Evolutionary conservation across 2,329 filamentous ascomycete genomes (phyloP).

Genomic region (Leptosphaerulina australis): DNA sequence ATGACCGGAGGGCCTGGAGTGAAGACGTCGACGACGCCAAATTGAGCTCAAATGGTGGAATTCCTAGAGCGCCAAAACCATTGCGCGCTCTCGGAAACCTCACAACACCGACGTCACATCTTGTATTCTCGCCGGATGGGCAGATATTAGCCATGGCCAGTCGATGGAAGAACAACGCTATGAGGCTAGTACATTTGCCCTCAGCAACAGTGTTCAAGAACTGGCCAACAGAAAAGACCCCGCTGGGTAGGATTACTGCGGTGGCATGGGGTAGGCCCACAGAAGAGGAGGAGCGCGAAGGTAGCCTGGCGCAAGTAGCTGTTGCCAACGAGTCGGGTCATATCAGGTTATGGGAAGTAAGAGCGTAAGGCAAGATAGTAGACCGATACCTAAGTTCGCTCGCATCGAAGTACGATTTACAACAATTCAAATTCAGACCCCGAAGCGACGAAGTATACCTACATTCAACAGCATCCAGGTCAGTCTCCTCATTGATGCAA

Average conservation of each 20-base stretch:
- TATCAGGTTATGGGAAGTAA: conserved; percentile 82
- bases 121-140: conserved; percentile 85
- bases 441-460: too few species aligned
- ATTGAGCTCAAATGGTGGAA: conserved; percentile 48
- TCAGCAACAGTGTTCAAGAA: conserved; percentile 94
- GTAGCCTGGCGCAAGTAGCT: conserved; percentile 64
- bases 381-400: neutral
- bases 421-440: neutral
- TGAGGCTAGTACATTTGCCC: conserved; percentile 86
- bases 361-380: conserved; percentile 25
- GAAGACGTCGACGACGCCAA: conserved; percentile 31
- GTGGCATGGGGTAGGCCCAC: conserved; percentile 55
- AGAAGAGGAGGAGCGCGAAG: conserved; percentile 67
- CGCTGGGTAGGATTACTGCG: conserved; percentile 77
- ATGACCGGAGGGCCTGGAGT: conserved; percentile 75
- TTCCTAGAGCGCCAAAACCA: conserved; percentile 74
- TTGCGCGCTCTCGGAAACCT: conserved; percentile 80
- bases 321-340: conserved; percentile 89
- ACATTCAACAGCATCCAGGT: neutral
- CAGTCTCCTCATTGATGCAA: too few species aligned
- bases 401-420: neutral
- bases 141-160: conserved; percentile 88
- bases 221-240: conserved; percentile 92
- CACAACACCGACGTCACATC: conserved; percentile 78
- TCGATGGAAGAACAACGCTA: conserved; percentile 83